A percentile compares a stretch with the other conserved stretches of the same genome.
phyloP scores from a whole-genome alignment of 108 stramenopile species.

The Conticribra guillardii region DNA sequence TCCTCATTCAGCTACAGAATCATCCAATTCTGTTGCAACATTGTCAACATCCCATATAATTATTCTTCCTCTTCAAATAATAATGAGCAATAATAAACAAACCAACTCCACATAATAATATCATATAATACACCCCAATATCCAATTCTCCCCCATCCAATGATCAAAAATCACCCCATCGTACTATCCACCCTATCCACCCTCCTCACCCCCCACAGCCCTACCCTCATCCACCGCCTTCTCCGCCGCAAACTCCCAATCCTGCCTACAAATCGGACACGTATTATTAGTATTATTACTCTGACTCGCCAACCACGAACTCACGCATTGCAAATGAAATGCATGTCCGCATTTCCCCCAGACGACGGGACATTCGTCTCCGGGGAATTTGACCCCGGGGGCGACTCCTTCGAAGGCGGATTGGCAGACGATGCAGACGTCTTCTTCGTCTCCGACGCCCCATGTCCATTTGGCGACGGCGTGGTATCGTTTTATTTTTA shows the following conservation, averaged over 20 bases:
- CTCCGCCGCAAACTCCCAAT: conserved; percentile 87
- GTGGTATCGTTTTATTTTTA: conserved; percentile 79
- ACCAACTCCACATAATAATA: too few relatives aligned
- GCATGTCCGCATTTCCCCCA: conserved; percentile 91
- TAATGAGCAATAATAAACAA: too few relatives aligned
- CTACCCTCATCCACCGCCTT: conserved; percentile 4
- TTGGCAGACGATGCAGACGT: conserved; percentile 94
- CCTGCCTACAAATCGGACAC: conserved; percentile 82
- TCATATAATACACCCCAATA: too few relatives aligned
- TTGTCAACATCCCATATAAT: too few relatives aligned
- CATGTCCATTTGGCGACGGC: conserved; percentile 91
- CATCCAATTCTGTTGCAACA: too few relatives aligned
- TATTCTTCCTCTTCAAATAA: too few relatives aligned
- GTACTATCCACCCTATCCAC: neutral
- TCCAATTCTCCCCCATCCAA: too few relatives aligned
- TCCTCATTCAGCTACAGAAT: too few relatives aligned
- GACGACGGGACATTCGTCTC: conserved; percentile 90
- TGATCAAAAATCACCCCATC: neutral
- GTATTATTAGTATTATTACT: conserved; percentile 6
- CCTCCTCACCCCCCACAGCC: neutral
- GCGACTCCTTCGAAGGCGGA: conserved; percentile 86
- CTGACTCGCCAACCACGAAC: conserved; percentile 68
- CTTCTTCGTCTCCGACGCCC: conserved; percentile 67
- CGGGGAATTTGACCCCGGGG: conserved; percentile 87
- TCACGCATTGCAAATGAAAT: conserved; percentile 89